Percentiles rank a stretch among this genome's conserved stretches.
Conservation (phyloP, 169 alveolate species). For the Cardiosporidium cionae region DNA sequence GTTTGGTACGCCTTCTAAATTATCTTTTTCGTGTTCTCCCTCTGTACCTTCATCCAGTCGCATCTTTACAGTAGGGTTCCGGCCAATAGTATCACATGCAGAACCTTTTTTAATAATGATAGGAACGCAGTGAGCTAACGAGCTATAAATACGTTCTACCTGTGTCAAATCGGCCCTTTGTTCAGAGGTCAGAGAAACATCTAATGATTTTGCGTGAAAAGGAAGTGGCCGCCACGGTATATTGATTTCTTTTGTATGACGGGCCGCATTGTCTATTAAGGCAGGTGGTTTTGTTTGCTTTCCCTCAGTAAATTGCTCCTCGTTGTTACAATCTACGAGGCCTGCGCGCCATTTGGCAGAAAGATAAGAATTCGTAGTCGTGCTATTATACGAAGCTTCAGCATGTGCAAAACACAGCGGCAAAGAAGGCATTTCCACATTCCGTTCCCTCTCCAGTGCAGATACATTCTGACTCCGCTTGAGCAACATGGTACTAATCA, state of each 20-base stretch:
- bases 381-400: not conserved
- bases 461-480: not conserved
- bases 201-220: not conserved
- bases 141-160: not conserved
- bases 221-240: not conserved
- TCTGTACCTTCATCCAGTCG: not conserved
- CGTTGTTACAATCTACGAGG: not conserved
- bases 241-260: not conserved
- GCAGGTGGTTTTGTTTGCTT: not conserved
- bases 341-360: conserved; percentile 2
- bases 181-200: not conserved
- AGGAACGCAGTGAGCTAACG: not conserved
- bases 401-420: conserved; percentile 1
- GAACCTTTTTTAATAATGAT: not conserved
- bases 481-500: too few species aligned
- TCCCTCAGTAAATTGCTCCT: not conserved
- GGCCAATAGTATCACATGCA: not conserved
- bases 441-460: conserved; percentile 8
- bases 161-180: not conserved
- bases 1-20: not conserved
- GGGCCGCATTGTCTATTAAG: not conserved
- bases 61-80: not conserved
- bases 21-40: not conserved
- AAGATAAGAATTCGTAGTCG: not conserved
- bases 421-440: not conserved